phyloP scores from a whole-genome alignment of 1,284 basidiomycete species.

The Ustilago shanxiensis region DNA sequence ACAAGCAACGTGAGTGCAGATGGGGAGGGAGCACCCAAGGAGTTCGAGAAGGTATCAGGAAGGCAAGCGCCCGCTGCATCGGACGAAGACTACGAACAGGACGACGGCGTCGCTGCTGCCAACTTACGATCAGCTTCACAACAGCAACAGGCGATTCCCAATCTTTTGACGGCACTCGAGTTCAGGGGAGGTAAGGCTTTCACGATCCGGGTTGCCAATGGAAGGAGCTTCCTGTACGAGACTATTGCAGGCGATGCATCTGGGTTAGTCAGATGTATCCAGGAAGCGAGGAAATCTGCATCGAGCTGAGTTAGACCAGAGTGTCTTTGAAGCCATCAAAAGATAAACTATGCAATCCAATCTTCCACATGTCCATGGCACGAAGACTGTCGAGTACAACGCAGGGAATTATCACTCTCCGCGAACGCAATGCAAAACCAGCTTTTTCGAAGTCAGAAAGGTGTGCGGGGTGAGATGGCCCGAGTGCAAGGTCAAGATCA shows the following conservation, averaged over 20 bases:
- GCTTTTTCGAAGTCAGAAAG: background rate
- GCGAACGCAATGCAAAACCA: background rate
- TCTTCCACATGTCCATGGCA: too few relatives aligned
- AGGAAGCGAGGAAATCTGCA: conserved; percentile 27
- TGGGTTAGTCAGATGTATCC: conserved; percentile 56
- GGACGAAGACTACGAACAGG: conserved; percentile 5
- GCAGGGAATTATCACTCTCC: too few relatives aligned
- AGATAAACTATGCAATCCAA: too few relatives aligned
- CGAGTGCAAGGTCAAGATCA: conserved; percentile 6
- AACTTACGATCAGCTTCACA: background rate
- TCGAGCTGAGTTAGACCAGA: background rate
- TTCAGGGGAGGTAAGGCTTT: conserved; percentile 43
- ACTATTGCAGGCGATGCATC: conserved; percentile 58
- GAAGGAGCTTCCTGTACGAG: conserved; percentile 54
- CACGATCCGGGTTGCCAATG: conserved; percentile 47
- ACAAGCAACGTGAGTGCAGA: background rate
- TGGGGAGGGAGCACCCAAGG: conserved; percentile 5
- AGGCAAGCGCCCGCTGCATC: background rate
- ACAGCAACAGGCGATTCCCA: conserved; percentile 39
- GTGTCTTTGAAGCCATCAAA: too few relatives aligned
- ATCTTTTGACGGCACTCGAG: conserved; percentile 53
- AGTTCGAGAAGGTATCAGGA: conserved; percentile 21
- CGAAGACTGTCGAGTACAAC: too few relatives aligned
- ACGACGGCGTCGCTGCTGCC: background rate
- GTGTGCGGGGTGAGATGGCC: conserved; percentile 8